Percentiles rank a stretch among this genome's conserved stretches.
These are phyloP conservation scores for Lachnellula suecica DNA, from an alignment of 2,329 filamentous ascomycete species.

Conservation along the genomic window DNA sequence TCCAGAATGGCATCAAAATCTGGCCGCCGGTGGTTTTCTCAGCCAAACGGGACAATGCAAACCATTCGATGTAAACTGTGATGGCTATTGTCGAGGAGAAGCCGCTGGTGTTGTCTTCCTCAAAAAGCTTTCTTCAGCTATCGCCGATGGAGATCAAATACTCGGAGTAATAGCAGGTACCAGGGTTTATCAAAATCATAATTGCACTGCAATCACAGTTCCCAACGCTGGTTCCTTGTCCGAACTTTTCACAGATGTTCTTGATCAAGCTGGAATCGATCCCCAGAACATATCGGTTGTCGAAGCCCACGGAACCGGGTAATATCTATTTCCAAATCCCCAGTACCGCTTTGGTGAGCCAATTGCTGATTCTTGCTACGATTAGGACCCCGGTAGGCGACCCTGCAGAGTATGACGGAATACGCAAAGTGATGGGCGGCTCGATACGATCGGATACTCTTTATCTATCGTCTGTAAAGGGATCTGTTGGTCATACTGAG, in stretches of 20 bases:
- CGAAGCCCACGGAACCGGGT: conserved; percentile 17
- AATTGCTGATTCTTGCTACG: no score
- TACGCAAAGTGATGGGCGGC: not conserved
- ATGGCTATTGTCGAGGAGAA: not conserved
- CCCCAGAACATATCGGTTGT: conserved; percentile 1
- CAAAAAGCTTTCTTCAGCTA: not conserved
- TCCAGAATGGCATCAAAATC: not conserved
- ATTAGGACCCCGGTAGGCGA: conserved; percentile 13
- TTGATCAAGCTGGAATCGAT: not conserved
- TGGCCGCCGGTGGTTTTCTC: not conserved
- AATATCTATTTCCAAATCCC: no score
- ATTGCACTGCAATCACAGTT: not conserved
- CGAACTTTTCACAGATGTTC: not conserved
- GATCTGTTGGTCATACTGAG: not conserved
- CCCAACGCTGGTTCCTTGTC: not conserved
- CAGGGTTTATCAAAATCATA: not conserved
- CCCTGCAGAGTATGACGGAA: conserved; percentile 5
- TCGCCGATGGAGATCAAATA: not conserved
- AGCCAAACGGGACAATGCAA: not conserved
- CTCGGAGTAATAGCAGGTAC: not conserved
- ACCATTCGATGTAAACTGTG: not conserved
- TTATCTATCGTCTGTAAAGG: not conserved
- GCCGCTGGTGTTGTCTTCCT: not conserved
- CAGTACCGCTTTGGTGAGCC: no score
- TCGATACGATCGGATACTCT: not conserved